Percentiles rank a stretch among this genome's conserved stretches.
Conservation (phyloP, 176 grass and related monocot species). For the Musa itinerans region DNA sequence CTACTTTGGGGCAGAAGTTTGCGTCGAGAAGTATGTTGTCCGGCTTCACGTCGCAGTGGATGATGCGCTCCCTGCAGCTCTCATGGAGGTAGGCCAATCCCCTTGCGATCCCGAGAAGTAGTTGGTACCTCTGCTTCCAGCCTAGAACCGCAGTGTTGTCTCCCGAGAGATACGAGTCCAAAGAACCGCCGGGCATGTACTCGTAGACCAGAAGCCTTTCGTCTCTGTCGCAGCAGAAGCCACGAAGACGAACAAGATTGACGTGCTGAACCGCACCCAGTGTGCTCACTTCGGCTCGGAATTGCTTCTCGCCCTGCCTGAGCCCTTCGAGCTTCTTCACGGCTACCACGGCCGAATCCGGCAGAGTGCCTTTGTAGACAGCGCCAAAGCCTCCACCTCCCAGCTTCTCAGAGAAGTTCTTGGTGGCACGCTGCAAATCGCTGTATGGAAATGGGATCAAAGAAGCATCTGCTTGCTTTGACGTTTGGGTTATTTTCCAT, state of each 20-base stretch:
- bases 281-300: constrained; percentile 29
- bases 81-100: constrained; percentile 34
- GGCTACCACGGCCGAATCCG: constrained; percentile 15
- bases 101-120: constrained; percentile 26
- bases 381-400: constrained; percentile 31
- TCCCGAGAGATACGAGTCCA: constrained; percentile 25
- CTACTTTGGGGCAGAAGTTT: constrained; percentile 13
- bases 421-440: constrained; percentile 19
- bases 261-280: constrained; percentile 31
- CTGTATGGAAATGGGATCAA: constrained; percentile 16
- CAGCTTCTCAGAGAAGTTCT: constrained; percentile 34
- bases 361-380: constrained; percentile 28
- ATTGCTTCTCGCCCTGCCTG: constrained; percentile 35
- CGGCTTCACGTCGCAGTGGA: constrained; percentile 39
- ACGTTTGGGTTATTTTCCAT: background rate
- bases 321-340: constrained; percentile 39
- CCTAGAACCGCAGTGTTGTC: constrained; percentile 4
- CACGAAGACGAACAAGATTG: constrained; percentile 19
- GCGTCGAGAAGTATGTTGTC: constrained; percentile 35
- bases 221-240: constrained; percentile 22
- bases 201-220: constrained; percentile 34
- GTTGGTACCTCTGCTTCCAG: constrained; percentile 25
- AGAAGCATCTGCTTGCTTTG: background rate
- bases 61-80: constrained; percentile 28
- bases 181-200: constrained; percentile 26